A percentile compares a stretch with the other conserved stretches of the same genome.
Evolutionary conservation across 495 filamentous ascomycete genomes (phyloP).

Genomic region (Pseudotulostoma volvatum): DNA sequence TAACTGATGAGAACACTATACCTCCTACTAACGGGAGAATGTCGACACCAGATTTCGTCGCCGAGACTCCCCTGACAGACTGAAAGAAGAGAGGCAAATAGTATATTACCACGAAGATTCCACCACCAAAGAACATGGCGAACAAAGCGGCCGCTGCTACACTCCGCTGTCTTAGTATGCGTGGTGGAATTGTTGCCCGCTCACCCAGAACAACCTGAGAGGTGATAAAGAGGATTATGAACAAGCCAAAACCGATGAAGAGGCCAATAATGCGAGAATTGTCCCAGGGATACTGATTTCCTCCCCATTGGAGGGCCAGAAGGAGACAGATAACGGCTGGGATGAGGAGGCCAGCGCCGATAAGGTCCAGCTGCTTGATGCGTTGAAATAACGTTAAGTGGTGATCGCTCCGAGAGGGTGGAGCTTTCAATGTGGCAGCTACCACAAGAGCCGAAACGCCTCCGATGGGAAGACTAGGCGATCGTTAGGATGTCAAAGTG

Average conservation of each 20-base stretch:
- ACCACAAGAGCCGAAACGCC: constrained; percentile 36
- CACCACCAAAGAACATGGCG: constrained; percentile 35
- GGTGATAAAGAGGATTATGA: constrained; percentile 17
- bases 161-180: constrained; percentile 27
- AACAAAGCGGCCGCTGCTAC: constrained; percentile 35
- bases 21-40: constrained; percentile 22
- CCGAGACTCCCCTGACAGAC: constrained; percentile 42
- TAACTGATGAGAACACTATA: constrained; percentile 18
- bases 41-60: constrained; percentile 41
- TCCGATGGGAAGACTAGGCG: constrained; percentile 31
- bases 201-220: constrained; percentile 14
- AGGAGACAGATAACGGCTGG: constrained; percentile 8
- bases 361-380: constrained; percentile 7
- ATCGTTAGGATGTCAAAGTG: constrained; percentile 27
- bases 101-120: constrained; percentile 37
- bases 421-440: constrained; percentile 24
- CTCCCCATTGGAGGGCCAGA: constrained; percentile 13
- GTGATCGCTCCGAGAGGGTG: constrained; percentile 15
- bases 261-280: constrained; percentile 6
- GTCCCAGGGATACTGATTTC: constrained; percentile 6
- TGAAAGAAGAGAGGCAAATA: constrained; percentile 32
- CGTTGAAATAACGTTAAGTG: constrained; percentile 12
- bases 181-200: constrained; percentile 17
- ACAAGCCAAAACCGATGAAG: constrained; percentile 8
- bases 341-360: constrained; percentile 5